Evolutionary conservation across 108 stramenopile genomes (phyloP).

Genomic region (Nitzschia putrida): DNA sequence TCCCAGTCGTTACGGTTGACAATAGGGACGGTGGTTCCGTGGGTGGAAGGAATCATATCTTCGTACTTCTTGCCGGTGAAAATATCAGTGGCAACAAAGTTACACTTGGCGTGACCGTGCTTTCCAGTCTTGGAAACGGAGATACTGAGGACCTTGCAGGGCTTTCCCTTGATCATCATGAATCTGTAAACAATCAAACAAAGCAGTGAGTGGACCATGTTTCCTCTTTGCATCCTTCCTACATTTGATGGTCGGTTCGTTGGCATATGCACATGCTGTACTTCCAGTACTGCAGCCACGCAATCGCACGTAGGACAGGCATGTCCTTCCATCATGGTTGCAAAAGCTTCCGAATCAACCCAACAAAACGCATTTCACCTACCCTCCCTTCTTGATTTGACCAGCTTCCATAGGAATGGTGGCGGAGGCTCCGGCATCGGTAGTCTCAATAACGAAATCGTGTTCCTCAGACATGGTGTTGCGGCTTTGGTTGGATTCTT

Average conservation of each 20-base stretch:
- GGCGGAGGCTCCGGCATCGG: slow-evolving; percentile 91
- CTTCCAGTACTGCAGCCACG: slow-evolving; percentile 2
- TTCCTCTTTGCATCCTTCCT: no score
- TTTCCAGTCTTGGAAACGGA: slow-evolving; percentile 99
- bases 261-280: neutral
- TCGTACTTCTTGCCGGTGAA: slow-evolving; percentile 99
- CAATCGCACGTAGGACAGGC: neutral
- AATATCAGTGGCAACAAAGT: slow-evolving; percentile 98
- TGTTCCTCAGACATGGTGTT: slow-evolving; percentile 79
- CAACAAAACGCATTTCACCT: slow-evolving; percentile 26
- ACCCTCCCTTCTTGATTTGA: slow-evolving; percentile 95
- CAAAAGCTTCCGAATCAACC: neutral
- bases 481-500: no score
- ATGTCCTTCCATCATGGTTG: no score
- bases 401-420: slow-evolving; percentile 95
- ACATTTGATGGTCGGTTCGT: neutral
- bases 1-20: slow-evolving; percentile 96
- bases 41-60: slow-evolving; percentile 98
- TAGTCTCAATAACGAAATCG: slow-evolving; percentile 80
- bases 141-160: slow-evolving; percentile 98
- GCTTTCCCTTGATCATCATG: slow-evolving; percentile 98
- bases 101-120: slow-evolving; percentile 99
- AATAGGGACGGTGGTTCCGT: slow-evolving; percentile 96
- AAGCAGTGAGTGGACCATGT: neutral
- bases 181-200: slow-evolving; percentile 43